These are phyloP conservation scores for Wallacemonas sp. DNA, from an alignment of 208 protist species.

Conservation along the genomic window DNA sequence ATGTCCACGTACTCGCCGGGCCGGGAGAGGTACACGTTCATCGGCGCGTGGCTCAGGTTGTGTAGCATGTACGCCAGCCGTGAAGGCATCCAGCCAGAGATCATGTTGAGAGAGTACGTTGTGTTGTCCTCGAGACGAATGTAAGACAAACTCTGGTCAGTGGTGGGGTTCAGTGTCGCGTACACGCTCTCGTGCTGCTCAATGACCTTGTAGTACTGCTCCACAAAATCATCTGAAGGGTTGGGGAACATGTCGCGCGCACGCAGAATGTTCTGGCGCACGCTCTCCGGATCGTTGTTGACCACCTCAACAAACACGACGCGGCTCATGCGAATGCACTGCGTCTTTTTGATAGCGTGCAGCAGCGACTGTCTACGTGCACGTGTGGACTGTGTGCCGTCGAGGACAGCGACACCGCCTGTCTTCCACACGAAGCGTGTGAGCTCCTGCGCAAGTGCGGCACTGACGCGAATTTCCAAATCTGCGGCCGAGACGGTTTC, in stretches of 20 bases:
- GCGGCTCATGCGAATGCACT: constrained; percentile 54
- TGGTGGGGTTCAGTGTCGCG: constrained; percentile 60
- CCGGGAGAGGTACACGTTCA: constrained; percentile 78
- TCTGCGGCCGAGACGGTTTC: constrained; percentile 20
- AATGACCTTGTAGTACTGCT: constrained; percentile 70
- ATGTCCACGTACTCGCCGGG: constrained; percentile 87
- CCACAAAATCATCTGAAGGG: constrained; percentile 67
- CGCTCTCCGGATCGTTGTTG: constrained; percentile 46
- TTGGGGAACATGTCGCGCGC: constrained; percentile 54
- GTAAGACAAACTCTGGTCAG: constrained; percentile 76
- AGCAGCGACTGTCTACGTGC: constrained; percentile 56
- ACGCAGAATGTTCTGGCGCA: constrained; percentile 60
- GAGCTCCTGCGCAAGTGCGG: constrained; percentile 57
- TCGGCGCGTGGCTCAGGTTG: constrained; percentile 72
- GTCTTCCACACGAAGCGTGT: constrained; percentile 56
- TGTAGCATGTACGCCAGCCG: constrained; percentile 87
- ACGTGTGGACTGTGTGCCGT: constrained; percentile 69
- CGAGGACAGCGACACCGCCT: constrained; percentile 73
- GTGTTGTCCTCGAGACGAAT: constrained; percentile 77
- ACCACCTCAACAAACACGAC: constrained; percentile 86
- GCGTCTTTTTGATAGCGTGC: constrained; percentile 60
- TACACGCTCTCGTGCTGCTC: constrained; percentile 68
- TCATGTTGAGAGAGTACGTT: constrained; percentile 82
- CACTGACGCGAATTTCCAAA: constrained; percentile 37
- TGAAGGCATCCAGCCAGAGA: constrained; percentile 85